Evolutionary conservation across 495 filamentous ascomycete genomes (phyloP).

Genomic region (Penicillium odoratum): DNA sequence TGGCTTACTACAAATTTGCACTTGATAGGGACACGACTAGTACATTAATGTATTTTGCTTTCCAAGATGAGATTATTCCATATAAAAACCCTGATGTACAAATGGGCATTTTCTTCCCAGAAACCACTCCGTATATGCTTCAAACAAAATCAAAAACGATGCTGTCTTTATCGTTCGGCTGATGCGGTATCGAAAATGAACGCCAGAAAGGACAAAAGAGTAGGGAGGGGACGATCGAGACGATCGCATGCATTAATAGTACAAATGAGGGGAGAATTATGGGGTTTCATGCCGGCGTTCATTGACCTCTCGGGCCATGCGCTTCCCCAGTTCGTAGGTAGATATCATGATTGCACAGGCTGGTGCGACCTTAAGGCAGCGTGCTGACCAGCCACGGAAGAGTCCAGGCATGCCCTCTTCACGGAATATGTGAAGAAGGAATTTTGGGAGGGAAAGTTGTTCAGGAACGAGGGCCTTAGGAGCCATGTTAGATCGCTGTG

Average conservation of each 20-base stretch:
- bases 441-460: slow-evolving; percentile 69
- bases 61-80: slow-evolving; percentile 6
- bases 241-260: slow-evolving; percentile 32
- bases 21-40: too few species aligned
- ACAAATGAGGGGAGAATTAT: slow-evolving; percentile 19
- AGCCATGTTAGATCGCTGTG: slow-evolving; percentile 11
- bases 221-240: slow-evolving; percentile 14
- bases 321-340: slow-evolving; percentile 94
- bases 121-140: slow-evolving; percentile 16
- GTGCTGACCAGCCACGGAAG: slow-evolving; percentile 86
- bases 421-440: slow-evolving; percentile 84
- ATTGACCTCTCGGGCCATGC: slow-evolving; percentile 77
- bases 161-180: slow-evolving; percentile 31
- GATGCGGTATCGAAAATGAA: slow-evolving; percentile 34
- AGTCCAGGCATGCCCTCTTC: slow-evolving; percentile 79
- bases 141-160: slow-evolving; percentile 16
- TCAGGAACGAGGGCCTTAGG: slow-evolving; percentile 57
- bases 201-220: slow-evolving; percentile 20
- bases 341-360: slow-evolving; percentile 99
- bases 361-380: slow-evolving; percentile 91
- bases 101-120: slow-evolving; percentile 13
- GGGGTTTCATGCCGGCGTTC: slow-evolving; percentile 51
- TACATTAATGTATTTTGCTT: background rate
- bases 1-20: too few species aligned
- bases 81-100: slow-evolving; percentile 15